Conservation (phyloP, 768 basidiomycete species). For the Mrakia frigida region DNA sequence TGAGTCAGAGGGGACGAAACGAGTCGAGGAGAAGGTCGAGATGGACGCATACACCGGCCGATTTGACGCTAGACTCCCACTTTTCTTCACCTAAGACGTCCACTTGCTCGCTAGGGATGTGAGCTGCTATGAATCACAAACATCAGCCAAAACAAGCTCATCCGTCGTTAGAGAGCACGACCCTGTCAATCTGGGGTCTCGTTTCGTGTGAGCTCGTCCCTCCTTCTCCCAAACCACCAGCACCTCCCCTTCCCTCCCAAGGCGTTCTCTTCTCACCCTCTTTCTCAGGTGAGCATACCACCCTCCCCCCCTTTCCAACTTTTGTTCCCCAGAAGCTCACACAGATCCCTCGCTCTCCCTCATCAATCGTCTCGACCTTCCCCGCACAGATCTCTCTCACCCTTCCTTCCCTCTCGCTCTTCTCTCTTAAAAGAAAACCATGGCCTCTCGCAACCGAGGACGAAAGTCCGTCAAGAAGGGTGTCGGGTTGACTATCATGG, state of each 20-base stretch:
- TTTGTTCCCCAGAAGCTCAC: no score
- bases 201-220: background rate
- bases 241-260: no score
- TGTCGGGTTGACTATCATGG: conserved; percentile 96
- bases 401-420: background rate
- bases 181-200: background rate
- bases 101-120: no score
- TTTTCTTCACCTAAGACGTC: no score
- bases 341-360: background rate
- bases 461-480: conserved; percentile 89
- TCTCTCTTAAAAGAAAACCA: background rate
- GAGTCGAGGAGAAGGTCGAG: no score
- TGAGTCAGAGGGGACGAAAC: no score
- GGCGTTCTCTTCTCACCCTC: background rate
- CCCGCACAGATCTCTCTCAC: background rate
- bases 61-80: no score
- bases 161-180: background rate
- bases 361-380: background rate
- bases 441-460: conserved; percentile 32
- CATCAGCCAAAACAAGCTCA: no score
- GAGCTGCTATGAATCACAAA: no score
- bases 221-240: background rate
- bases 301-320: no score
- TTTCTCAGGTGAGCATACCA: background rate
- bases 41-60: no score